Base-by-base conservation (phyloP, 768 basidiomycete genomes). In the Leucocoprinus birnbaumii region DNA sequence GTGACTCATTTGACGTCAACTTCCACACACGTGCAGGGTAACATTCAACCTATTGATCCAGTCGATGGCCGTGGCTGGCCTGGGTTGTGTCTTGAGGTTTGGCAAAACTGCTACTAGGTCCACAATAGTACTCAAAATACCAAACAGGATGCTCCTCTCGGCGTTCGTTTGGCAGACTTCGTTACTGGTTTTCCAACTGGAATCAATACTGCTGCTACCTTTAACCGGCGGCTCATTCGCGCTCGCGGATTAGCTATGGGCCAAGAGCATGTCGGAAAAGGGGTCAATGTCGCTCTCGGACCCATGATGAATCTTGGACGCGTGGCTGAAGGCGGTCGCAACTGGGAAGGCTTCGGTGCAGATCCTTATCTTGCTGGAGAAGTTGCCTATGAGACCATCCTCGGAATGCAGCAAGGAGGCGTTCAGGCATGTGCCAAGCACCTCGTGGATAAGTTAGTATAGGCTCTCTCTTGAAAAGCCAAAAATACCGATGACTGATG, bases 261-360 rank as follows among this genome's bases (percentile, higher is more conserved):
- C n/a, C 63, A 76, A 52, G 95, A 98, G 67, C 87, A 90, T 71
- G 77, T 77, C 52, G 84, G 82, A 24, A 94, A 95, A 65, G 95
- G 95, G 19, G 85, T 91, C 43, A 82, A 97, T 62, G 72, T 95
- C 47, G 87, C 85, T 9, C 78, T 95, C 5, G 82, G 81, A 1
- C 80, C 91, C 0, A 90, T 90, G 87, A 94, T 91, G 84, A 94
- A 94, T 65, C 81, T 95, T 74, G 89, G 87, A 1, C 82, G 90
- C 16, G 70, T 86, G n/a, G 85, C 89, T 2, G 76, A 82, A 59
- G 91, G 88, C 5, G 94, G 94, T 16, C 77, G 94, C 24, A 93
- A 94, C 68, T 96, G 92, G 91, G 94, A 96, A 75, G 91, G 91
- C 18, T 94, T 94, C 56, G 93, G 94, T 26, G 91, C 81, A 9